Evolutionary conservation across 2,329 filamentous ascomycete species (phyloP), one percentile per base, ranked within the genome.

Genomic region (Grosmannia penicillata): DNA sequence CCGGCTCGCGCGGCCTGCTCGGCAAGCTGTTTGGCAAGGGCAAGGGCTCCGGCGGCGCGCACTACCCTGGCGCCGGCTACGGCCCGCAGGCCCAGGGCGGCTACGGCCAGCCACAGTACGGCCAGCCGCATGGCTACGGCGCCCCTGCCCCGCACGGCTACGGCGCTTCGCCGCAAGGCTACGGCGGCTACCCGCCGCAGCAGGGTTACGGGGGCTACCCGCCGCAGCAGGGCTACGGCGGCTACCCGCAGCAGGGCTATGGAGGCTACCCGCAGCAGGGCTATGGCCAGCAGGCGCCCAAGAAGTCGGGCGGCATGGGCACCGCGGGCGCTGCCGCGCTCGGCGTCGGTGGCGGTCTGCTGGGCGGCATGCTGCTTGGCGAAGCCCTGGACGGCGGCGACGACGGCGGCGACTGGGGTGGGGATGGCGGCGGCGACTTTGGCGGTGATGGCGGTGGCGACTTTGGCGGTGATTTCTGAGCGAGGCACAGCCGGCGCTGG

Each of bases 331-430:
- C 78, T 37, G 75, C 78, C 8, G 82, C 82, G 18, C 62, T 93
- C 31, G 86, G 86, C 61, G 57, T 83, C 4, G 86, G 85, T 48
- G 86, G 80, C 45, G 86, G 86, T 56, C 52, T 94, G 53, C 50
- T 94, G 1, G 87, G 85, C 48, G 86, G 86, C 39, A 71, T 75
- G 44, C 45, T 93, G 50, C 57, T 93, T 24, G 78, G 68, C 3
- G 66, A 80, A 51, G 77, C 78, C 1, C 65, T 87, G 36, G 60
- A 81, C 40, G 72, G 78, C 43, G 54, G 68, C 33, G 58, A 82
- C 47, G 59, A 78, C 43, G 63, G 73, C 6, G 69, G 71, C 23
- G 78, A 75, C 48, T 44, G 30, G 23, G 44, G 28, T 40, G 42
- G 38, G 4, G 24, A 11, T 38, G 37, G 47, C 41, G 40, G 23